Conservation (phyloP, 202 grass and related monocot genomes). For the Cymbopogon flexuosus region DNA sequence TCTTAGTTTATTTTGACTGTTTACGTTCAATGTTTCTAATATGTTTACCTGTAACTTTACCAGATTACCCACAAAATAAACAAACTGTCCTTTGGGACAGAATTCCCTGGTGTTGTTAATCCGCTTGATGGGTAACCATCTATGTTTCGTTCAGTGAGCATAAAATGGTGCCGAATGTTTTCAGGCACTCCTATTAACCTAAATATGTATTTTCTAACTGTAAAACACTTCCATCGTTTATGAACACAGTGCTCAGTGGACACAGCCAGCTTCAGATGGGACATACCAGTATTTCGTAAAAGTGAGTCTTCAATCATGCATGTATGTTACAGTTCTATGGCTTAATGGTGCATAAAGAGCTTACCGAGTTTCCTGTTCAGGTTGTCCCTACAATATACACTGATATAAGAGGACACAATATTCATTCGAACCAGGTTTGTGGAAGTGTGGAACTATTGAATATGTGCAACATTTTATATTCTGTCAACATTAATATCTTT, state of each 20-base stretch:
- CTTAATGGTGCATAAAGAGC: constrained; percentile 4
- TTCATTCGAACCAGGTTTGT: constrained; percentile 87
- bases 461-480: constrained; percentile 8
- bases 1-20: constrained; percentile 1
- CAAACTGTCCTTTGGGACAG: constrained; percentile 87
- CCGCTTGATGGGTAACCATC: constrained; percentile 83
- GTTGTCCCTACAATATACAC: constrained; percentile 97
- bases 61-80: constrained; percentile 98
- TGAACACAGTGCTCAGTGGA: constrained; percentile 74
- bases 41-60: constrained; percentile 28
- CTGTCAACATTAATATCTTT: constrained; percentile 2
- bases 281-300: constrained; percentile 99
- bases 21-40: constrained; percentile 22
- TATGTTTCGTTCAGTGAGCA: constrained; percentile 10
- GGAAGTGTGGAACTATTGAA: constrained; percentile 18
- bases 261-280: constrained; percentile 62
- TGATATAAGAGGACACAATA: constrained; percentile 69
- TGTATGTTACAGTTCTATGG: constrained; percentile 16
- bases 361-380: constrained; percentile 44
- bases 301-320: constrained; percentile 35
- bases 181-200: constrained; percentile 2
- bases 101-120: constrained; percentile 89
- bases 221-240: constrained; percentile 22
- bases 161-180: neutral
- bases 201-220: constrained; percentile 16